Evolutionary conservation across 257 asterid genomes (phyloP), one percentile per base, ranked within the genome.

Genomic region (Scutellaria minor): DNA sequence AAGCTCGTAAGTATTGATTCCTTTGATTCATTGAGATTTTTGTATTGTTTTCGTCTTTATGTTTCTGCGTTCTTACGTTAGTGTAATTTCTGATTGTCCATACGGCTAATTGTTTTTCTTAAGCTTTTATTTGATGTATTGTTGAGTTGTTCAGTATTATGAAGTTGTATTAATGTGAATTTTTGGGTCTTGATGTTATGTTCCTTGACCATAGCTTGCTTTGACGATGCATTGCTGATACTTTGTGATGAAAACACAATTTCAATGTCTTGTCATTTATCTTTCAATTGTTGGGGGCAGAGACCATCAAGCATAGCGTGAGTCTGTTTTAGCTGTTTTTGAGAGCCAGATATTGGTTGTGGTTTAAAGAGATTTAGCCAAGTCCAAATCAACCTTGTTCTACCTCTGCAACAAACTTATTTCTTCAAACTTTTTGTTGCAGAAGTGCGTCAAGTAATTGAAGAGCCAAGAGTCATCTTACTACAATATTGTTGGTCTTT

Each of bases 1-100:
- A 86, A 83, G 77, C 90, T 94, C 67, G 97, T 94, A 80, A 81
- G 96, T 79, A 31, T 9, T 54, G 12, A 14, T 51, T 45, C 10
- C 31, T 48, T 24, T 20, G 27, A 11, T 20, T 52, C 2, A 8
- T 9, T 15, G 1, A 3, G 10, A 7, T 62, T 54, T 8, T 48
- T 7, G 7, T 4, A n/a, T 6, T 41, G 4, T 66, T 47, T 10
- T 74, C 14, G 60, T 65, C 1, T 39, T 74, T 56, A 44, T 12
- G 9, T 73, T 31, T 40, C 63, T 47, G 79, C 12, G 45, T 4
- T 27, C 54, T 51, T 54, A 1, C 2, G 55, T 24, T 10, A 18
- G 7, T 57, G 56, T 5, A 10, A 5, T 5, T 27, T 18, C 66
- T 58, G 47, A 35, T 27, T 75, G 44, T 54, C 66, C 40, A 5